These are phyloP conservation scores for Oxytropis ochrocephala DNA, from an alignment of 306 rosid species.

Conservation along the genomic window DNA sequence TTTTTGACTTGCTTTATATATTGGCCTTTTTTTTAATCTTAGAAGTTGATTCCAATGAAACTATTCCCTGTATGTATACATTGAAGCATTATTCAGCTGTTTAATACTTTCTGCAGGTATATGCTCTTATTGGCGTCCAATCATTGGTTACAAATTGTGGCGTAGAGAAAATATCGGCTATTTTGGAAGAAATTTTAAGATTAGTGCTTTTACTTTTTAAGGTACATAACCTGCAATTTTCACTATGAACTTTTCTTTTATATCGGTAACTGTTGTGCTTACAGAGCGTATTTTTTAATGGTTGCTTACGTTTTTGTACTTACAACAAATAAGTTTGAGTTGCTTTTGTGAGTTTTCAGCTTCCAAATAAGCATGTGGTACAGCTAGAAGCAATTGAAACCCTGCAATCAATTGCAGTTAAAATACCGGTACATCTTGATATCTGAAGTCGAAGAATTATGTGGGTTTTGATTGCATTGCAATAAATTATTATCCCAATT, in stretches of 20 bases:
- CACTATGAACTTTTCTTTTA: not conserved
- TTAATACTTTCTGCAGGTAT: not conserved
- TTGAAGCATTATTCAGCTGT: not conserved
- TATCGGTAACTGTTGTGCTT: not conserved
- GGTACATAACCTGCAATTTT: conserved; percentile 11
- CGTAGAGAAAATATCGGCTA: not conserved
- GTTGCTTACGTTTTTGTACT: no score
- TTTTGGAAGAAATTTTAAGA: not conserved
- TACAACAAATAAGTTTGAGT: no score
- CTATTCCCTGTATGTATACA: not conserved
- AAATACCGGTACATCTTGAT: conserved; percentile 14
- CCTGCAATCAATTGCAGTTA: not conserved
- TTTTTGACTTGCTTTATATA: not conserved
- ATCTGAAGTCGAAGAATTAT: not conserved
- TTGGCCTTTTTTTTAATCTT: not conserved
- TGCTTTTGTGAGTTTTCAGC: conserved; percentile 7
- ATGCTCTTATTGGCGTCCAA: not conserved
- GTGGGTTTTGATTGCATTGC: not conserved
- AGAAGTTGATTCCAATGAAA: not conserved
- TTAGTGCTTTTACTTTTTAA: not conserved
- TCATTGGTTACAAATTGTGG: not conserved
- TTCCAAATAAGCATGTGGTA: not conserved
- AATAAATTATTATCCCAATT: not conserved
- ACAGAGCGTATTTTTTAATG: no score
- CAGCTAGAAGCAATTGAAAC: not conserved